Percentiles rank a stretch among this genome's conserved stretches.
phyloP scores from a whole-genome alignment of 1,284 basidiomycete genomes.

The Pterulicium gracile region DNA sequence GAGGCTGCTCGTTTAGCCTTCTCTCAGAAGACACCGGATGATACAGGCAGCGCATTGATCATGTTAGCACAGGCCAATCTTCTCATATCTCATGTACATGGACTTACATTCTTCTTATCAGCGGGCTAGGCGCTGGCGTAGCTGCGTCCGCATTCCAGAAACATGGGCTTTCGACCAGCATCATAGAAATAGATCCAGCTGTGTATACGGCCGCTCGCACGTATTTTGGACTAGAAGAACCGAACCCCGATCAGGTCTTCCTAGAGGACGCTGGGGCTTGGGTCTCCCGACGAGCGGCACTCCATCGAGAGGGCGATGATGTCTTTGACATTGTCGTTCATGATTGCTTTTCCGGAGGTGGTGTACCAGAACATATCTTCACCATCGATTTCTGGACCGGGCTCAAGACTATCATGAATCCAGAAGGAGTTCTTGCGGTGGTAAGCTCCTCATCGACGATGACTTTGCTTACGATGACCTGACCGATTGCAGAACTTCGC shows the following conservation, averaged over 20 bases:
- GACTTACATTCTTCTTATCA: constrained; percentile 19
- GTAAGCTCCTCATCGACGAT: constrained; percentile 39
- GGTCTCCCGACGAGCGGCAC: constrained; percentile 32
- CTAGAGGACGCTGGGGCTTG: constrained; percentile 69
- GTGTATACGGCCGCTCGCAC: constrained; percentile 75
- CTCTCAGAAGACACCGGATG: too few relatives aligned
- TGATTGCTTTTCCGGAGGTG: constrained; percentile 87
- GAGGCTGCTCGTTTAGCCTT: constrained; percentile 72
- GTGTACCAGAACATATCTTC: constrained; percentile 74
- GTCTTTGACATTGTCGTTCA: constrained; percentile 75
- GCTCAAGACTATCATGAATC: constrained; percentile 51
- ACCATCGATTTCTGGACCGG: constrained; percentile 75
- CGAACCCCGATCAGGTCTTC: constrained; percentile 44
- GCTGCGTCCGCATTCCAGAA: constrained; percentile 62
- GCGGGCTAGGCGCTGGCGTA: constrained; percentile 80
- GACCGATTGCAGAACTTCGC: constrained; percentile 49
- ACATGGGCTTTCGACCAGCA: constrained; percentile 58
- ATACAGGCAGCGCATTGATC: too few relatives aligned
- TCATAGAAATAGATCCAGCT: constrained; percentile 80
- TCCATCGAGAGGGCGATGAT: constrained; percentile 17
- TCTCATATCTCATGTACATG: constrained; percentile 14
- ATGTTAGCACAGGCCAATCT: constrained; percentile 36
- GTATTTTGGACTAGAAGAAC: constrained; percentile 70
- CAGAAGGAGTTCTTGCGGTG: constrained; percentile 69
- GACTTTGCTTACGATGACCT: constrained; percentile 1